phyloP scores from a whole-genome alignment of 768 basidiomycete species.

The Symmetrospora coprosmae region DNA sequence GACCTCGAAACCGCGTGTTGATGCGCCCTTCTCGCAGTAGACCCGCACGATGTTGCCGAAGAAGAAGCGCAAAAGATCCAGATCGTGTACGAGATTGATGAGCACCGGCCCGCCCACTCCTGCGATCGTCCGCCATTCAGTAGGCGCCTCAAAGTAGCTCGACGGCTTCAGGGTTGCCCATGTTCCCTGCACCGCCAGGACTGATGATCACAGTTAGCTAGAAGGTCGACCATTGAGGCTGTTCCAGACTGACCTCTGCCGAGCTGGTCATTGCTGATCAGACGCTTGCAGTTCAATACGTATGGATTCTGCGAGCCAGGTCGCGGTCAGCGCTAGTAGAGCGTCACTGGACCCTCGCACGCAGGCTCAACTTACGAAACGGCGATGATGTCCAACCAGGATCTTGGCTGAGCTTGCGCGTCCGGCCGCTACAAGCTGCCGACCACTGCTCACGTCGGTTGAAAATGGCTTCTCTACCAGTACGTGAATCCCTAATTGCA shows the following conservation, averaged over 20 bases:
- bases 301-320: too few species aligned
- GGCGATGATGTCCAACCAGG: constrained; percentile 30
- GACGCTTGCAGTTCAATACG: background rate
- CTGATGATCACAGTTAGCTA: too few species aligned
- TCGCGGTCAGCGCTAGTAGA: background rate
- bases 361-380: constrained; percentile 16
- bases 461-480: constrained; percentile 31
- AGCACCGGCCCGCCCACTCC: constrained; percentile 19
- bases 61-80: constrained; percentile 26
- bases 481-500: constrained; percentile 23
- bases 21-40: constrained; percentile 20
- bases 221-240: too few species aligned
- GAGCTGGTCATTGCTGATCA: constrained; percentile 14
- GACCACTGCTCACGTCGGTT: constrained; percentile 7
- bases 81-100: constrained; percentile 26
- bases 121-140: background rate
- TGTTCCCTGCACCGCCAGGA: constrained; percentile 15
- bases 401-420: background rate
- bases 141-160: constrained; percentile 8
- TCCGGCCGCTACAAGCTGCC: constrained; percentile 17
- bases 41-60: constrained; percentile 26
- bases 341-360: background rate
- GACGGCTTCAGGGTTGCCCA: constrained; percentile 20
- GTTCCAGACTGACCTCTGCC: too few species aligned
- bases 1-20: constrained; percentile 21